Conservation (phyloP, 2,329 filamentous ascomycete species). For the Scytalidium lignicola region DNA sequence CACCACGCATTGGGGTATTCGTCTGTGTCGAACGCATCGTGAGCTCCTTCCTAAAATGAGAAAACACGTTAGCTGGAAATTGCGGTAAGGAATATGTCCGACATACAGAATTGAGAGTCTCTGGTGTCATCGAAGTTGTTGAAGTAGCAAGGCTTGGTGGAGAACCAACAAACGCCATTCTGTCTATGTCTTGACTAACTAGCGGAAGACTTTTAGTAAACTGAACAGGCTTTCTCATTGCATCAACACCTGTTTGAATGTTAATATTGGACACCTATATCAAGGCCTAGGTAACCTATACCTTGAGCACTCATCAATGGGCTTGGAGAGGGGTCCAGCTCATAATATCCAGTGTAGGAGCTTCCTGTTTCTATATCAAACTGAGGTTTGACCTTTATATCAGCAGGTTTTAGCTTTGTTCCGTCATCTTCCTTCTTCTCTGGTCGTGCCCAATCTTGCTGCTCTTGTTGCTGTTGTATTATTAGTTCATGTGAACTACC, state of each 20-base stretch:
- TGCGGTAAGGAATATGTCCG: neutral
- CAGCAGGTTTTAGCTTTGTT: slow-evolving; percentile 6
- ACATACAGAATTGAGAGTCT: neutral
- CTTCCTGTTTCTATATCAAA: slow-evolving; percentile 21
- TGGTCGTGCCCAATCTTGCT: neutral
- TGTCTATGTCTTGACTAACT: slow-evolving; percentile 5
- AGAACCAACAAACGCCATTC: slow-evolving; percentile 5
- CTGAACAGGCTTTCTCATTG: slow-evolving; percentile 2
- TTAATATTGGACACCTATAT: slow-evolving; percentile 2
- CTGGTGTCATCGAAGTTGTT: neutral
- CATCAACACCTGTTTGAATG: slow-evolving; percentile 12
- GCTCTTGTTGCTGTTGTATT: neutral
- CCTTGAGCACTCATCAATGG: slow-evolving; percentile 14
- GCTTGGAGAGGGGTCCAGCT: slow-evolving; percentile 10
- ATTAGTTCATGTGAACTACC: neutral
- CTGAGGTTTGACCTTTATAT: slow-evolving; percentile 13
- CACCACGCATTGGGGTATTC: neutral
- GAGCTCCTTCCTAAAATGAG: neutral
- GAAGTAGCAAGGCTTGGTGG: neutral
- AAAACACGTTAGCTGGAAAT: neutral
- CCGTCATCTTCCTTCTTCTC: neutral
- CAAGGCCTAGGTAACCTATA: slow-evolving; percentile 4
- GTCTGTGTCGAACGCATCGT: neutral
- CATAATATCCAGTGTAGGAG: slow-evolving; percentile 13
- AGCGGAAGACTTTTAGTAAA: slow-evolving; percentile 10